A percentile compares a stretch with the other conserved stretches of the same genome.
Conservation (phyloP, 768 basidiomycete species). For the Tulasnella sp. region DNA sequence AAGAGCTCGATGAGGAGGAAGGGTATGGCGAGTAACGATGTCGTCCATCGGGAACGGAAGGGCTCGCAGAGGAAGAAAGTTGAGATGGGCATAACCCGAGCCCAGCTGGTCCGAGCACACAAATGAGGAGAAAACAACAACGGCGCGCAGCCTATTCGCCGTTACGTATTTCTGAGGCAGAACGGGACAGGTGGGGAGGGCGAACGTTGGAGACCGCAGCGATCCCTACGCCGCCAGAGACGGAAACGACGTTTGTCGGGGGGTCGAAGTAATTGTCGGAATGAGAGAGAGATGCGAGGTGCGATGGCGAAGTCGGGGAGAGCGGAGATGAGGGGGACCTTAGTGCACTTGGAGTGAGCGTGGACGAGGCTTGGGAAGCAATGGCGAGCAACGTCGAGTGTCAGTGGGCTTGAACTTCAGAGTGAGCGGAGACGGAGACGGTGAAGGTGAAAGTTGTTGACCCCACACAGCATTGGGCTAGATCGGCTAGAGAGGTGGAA, state of each 20-base stretch:
- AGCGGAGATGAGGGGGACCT: background rate
- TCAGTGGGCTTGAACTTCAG: background rate
- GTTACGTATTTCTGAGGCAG: background rate
- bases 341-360: background rate
- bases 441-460: background rate
- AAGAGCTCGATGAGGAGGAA: too few relatives aligned
- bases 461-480: background rate
- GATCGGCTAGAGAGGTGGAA: background rate
- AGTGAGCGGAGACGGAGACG: background rate
- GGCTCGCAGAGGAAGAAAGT: too few relatives aligned
- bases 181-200: background rate
- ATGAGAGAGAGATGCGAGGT: background rate
- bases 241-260: slow-evolving; percentile 10
- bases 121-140: background rate
- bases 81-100: background rate
- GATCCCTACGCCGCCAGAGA: background rate
- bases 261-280: slow-evolving; percentile 1
- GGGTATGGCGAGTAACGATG: too few relatives aligned
- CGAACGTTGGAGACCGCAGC: background rate
- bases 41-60: too few relatives aligned
- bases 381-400: slow-evolving; percentile 8
- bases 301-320: background rate
- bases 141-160: background rate
- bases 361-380: background rate
- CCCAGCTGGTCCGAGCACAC: background rate